phyloP scores from a whole-genome alignment of 148 eudicot genomes.

The Polygonum maritimum region DNA sequence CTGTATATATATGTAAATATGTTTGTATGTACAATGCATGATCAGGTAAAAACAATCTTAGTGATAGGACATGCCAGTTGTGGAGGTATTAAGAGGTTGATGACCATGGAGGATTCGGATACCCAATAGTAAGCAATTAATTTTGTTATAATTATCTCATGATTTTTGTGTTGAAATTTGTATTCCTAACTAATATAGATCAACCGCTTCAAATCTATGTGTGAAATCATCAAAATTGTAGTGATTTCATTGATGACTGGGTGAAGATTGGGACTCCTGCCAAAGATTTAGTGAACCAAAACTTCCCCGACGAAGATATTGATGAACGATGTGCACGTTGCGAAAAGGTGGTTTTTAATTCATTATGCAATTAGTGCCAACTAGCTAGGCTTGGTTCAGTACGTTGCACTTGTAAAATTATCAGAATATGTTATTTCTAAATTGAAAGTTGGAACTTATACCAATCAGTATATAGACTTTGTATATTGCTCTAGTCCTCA shows the following conservation, averaged over 20 bases:
- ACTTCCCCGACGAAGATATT: not conserved
- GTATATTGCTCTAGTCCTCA: no score
- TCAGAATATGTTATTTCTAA: no score
- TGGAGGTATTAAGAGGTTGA: constrained; percentile 26
- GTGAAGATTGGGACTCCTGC: constrained; percentile 21
- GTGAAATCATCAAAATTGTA: not conserved
- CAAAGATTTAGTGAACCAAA: constrained; percentile 9
- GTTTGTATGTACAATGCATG: no score
- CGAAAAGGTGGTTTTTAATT: not conserved
- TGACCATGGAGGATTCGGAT: constrained; percentile 7
- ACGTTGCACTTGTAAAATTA: no score
- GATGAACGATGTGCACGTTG: not conserved
- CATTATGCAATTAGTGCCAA: no score
- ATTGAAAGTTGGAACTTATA: no score
- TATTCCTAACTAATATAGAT: not conserved
- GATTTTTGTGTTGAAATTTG: not conserved
- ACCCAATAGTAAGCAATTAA: constrained; percentile 11
- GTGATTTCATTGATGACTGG: constrained; percentile 28
- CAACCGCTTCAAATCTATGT: not conserved
- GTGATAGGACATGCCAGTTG: constrained; percentile 30
- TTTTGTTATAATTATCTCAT: not conserved
- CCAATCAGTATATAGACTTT: no score
- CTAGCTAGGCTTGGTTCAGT: no score
- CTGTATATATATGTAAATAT: not conserved
- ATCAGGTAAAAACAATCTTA: constrained; percentile 23